Evolutionary conservation across 2,329 filamentous ascomycete genomes (phyloP).

Genomic region (Pyrenophora tritici-repentis): DNA sequence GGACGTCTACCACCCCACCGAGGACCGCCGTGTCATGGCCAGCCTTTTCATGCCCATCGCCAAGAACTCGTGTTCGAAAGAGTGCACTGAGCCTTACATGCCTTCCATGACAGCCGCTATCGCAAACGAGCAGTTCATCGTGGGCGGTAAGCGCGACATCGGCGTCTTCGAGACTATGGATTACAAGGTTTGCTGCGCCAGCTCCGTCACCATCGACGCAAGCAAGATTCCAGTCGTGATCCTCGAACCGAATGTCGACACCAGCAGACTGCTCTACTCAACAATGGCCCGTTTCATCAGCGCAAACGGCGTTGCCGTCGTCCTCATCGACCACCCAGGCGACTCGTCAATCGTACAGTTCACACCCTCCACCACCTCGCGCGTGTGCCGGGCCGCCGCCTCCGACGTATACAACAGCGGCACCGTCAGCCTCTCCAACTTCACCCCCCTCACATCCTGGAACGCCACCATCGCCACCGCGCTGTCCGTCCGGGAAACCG

Average conservation of each 20-base stretch:
- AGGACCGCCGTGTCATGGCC: conserved; percentile 22
- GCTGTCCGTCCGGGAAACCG: conserved; percentile 20
- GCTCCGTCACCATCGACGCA: conserved; percentile 9
- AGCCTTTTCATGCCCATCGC: conserved; percentile 32
- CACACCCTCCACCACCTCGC: neutral
- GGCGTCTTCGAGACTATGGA: conserved; percentile 27
- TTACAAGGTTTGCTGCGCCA: conserved; percentile 24
- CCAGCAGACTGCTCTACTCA: conserved; percentile 52
- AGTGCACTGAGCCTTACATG: conserved; percentile 31
- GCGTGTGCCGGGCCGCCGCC: too few relatives aligned
- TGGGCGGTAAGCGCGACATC: conserved; percentile 14
- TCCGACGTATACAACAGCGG: conserved; percentile 32
- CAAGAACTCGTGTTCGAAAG: conserved; percentile 10
- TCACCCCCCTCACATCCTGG: conserved; percentile 20
- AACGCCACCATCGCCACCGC: conserved; percentile 19
- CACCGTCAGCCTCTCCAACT: conserved; percentile 20
- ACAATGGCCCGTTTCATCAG: conserved; percentile 54
- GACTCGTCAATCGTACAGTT: conserved; percentile 55
- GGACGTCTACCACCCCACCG: conserved; percentile 2
- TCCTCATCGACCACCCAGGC: conserved; percentile 57
- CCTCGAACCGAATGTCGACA: conserved; percentile 54
- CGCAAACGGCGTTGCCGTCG: conserved; percentile 53
- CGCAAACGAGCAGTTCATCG: conserved; percentile 30
- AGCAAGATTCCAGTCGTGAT: conserved; percentile 39
- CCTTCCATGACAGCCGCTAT: conserved; percentile 19